Percentiles rank a stretch among this genome's conserved stretches.
Evolutionary conservation across 805 yeast genomes (phyloP).

Genomic region (Myxozyma neotropica): DNA sequence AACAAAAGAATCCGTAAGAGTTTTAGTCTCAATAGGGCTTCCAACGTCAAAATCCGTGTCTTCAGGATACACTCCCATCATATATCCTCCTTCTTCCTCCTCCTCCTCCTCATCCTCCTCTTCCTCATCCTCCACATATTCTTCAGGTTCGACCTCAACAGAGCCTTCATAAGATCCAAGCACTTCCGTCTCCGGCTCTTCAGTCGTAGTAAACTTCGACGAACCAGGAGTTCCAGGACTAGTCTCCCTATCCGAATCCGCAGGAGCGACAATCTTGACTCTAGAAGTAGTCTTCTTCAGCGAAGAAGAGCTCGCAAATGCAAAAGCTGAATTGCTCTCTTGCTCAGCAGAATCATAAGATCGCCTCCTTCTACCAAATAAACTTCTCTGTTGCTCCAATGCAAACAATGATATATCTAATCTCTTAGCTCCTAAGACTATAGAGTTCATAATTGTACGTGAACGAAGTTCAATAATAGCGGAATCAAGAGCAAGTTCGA

Average conservation of each 20-base stretch:
- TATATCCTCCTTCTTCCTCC: slow-evolving; percentile 18
- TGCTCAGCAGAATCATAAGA: slow-evolving; percentile 1
- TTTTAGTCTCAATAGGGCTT: slow-evolving; percentile 14
- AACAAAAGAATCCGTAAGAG: background rate
- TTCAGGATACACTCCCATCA: slow-evolving; percentile 30
- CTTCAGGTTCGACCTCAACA: background rate
- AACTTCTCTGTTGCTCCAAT: background rate
- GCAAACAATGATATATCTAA: background rate
- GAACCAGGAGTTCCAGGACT: background rate
- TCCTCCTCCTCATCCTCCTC: slow-evolving; percentile 6
- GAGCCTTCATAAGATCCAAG: background rate
- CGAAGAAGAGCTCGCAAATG: background rate
- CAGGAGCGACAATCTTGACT: background rate
- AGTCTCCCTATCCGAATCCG: background rate
- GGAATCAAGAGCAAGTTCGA: slow-evolving; percentile 82
- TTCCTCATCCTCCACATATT: background rate
- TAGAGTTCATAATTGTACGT: slow-evolving; percentile 22
- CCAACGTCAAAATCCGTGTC: slow-evolving; percentile 32
- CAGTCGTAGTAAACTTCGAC: background rate
- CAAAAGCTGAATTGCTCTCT: background rate
- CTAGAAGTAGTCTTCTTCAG: background rate
- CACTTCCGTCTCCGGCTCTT: slow-evolving; percentile 9
- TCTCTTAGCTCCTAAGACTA: slow-evolving; percentile 16
- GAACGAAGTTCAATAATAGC: slow-evolving; percentile 53
- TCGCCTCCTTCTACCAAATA: background rate